Evolutionary conservation across 2,329 filamentous ascomycete species (phyloP), one percentile per base, ranked within the genome.

Genomic region (Stagonosporopsis vannaccii): DNA sequence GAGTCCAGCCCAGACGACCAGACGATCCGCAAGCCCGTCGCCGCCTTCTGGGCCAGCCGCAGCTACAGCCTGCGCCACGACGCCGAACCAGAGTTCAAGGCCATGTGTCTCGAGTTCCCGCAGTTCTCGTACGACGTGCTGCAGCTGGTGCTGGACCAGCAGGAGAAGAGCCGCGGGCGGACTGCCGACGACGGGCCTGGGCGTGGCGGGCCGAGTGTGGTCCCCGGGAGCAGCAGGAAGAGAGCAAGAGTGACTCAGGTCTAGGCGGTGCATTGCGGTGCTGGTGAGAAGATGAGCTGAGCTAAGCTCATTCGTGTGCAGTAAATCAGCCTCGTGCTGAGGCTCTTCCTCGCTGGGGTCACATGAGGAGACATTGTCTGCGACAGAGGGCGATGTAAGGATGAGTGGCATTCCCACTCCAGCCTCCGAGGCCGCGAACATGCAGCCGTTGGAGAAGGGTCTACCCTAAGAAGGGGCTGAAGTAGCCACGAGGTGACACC

Each of bases 41-140:
- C 91, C n/a, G 89, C 88, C 51, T 96, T 96, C 81, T 97, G 92
- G 92, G 92, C 92, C 6, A 89, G 85, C 42, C 84, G 90, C 59
- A 88, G 85, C 56, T 92, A 95, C 78, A 88, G 91, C 12, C 80
- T 97, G 61, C 89, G 93, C 17, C 84, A 93, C 76, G 91, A 96
- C 77, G 91, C 92, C 33, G 91, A 96, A 77, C 84, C 86, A 6
- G 91, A 96, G 78, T 97, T 97, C 84, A 87, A 88, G 74, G 77
- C 84, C 41, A 86, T 97, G 77, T 97, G 93, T 79, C 79, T 97
- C 74, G 90, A 97, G 78, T 92, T 88, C 73, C 93, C 93, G 17
- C 90, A 96, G 73, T 97, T 97, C 73, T 90, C 90, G 71, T 97
- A 93, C 80, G 93, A 97, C 76, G 90, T 98, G 52, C 85, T 97